Evolutionary conservation across 1,284 basidiomycete genomes (phyloP), one percentile per base, ranked within the genome.

Genomic region (Serendipita sp.): DNA sequence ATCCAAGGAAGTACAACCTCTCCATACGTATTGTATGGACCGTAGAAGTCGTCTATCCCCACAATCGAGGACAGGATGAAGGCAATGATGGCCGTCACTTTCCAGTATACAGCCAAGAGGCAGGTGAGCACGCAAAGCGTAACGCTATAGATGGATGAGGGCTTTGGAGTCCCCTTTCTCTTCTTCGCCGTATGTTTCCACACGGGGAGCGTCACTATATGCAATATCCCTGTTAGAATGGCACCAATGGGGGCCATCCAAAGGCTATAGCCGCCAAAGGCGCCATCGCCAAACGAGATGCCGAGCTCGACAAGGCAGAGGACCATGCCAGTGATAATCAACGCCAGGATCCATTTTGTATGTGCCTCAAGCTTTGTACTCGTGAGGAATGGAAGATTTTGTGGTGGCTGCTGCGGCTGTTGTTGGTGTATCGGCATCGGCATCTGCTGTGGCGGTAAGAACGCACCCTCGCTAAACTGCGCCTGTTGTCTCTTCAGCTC

Each of bases 171-270:
- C 8, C 29, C 29, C 17, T 29, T 17, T n/a, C 45, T 49, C 45
- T 49, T 49, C 45, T 49, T 49, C 6, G n/a, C n/a, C 29, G 45
- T 49, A 49, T 49, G 45, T 49, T 49, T 49, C 45, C 45, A 49
- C n/a, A 49, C 45, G 45, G 45, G 45, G 45, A 49, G 45, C 45
- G 45, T 22, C 8, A 49, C 45, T 5, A 17, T n/a, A n/a, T 49
- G 45, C 8, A 49, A 49, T 10, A n/a, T 49, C 29, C n/a, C 45
- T 17, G 45, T 49, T 6, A 49, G 45, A n/a, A 49, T 6, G n/a
- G 17, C n/a, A 29, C 17, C 45, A 8, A 49, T n/a, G n/a, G 45
- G 45, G 45, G 17, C 29, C 17, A 49, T 17, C 17, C n/a, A 49
- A n/a, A 49, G 29, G n/a, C 45, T 49, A 49, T 10, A 49, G 5